phyloP scores from a whole-genome alignment of 495 filamentous ascomycete genomes.

The Amniculicola lignicola region DNA sequence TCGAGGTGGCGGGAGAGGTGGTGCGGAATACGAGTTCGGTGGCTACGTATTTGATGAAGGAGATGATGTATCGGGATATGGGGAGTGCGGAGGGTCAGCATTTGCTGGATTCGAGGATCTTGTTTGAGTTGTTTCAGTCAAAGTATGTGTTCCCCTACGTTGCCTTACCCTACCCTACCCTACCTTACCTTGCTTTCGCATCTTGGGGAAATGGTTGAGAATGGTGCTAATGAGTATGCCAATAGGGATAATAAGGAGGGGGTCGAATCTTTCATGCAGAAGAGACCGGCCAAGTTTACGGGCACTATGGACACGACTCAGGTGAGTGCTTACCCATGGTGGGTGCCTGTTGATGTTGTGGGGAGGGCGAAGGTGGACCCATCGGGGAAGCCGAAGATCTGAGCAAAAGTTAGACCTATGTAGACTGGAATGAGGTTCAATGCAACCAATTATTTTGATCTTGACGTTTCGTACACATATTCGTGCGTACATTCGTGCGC shows the following conservation, averaged over 20 bases:
- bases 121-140: conserved; percentile 53
- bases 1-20: conserved; percentile 58
- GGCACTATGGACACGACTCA: conserved; percentile 49
- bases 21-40: conserved; percentile 56
- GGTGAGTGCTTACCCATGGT: conserved; percentile 51
- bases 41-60: conserved; percentile 54
- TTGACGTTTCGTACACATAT: no score
- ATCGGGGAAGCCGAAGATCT: conserved; percentile 37
- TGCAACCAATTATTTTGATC: no score
- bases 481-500: no score
- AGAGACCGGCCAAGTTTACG: conserved; percentile 51
- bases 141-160: no score
- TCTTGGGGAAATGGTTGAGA: background rate
- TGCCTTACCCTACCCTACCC: background rate
- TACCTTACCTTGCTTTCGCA: background rate
- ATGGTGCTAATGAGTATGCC: background rate
- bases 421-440: no score
- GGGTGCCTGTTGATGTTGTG: conserved; percentile 39
- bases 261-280: conserved; percentile 42
- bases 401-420: no score
- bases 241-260: conserved; percentile 44
- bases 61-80: conserved; percentile 58
- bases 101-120: conserved; percentile 55
- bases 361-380: conserved; percentile 32
- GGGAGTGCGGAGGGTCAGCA: conserved; percentile 56